A percentile compares a stretch with the other conserved stretches of the same genome.
Conservation (phyloP, 1,284 basidiomycete species). For the Rhizopogon parksii region DNA sequence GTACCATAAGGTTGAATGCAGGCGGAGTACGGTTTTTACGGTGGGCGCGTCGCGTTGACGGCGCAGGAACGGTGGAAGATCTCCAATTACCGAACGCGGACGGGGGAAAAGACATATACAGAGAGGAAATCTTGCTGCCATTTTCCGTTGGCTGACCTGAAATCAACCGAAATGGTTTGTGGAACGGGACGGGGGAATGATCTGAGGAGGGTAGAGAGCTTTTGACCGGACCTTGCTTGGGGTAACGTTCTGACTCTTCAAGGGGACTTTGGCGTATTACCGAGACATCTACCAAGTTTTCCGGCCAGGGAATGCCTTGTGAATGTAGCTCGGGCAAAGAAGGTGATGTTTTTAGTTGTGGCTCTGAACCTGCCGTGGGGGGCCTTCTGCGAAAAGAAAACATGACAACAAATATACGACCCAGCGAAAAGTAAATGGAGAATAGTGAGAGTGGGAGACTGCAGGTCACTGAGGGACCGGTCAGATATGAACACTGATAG, state of each 20-base stretch:
- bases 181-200: conserved; percentile 58
- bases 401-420: conserved; percentile 35
- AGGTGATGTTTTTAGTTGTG: conserved; percentile 48
- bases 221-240: conserved; percentile 57
- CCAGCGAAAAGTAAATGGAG: conserved; percentile 15
- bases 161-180: conserved; percentile 61
- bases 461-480: neutral
- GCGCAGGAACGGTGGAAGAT: conserved; percentile 29
- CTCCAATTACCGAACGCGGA: conserved; percentile 49
- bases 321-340: conserved; percentile 69
- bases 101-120: conserved; percentile 59
- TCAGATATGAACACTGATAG: conserved; percentile 17
- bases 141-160: conserved; percentile 38
- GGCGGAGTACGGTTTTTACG: conserved; percentile 59
- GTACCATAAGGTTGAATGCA: conserved; percentile 78
- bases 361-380: conserved; percentile 36
- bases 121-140: conserved; percentile 51
- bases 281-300: conserved; percentile 64
- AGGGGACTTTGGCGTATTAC: conserved; percentile 46
- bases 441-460: neutral
- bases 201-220: conserved; percentile 49
- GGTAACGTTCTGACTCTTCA: conserved; percentile 25
- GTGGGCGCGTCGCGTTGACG: conserved; percentile 43
- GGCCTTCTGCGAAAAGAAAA: conserved; percentile 66
- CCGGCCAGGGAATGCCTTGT: conserved; percentile 73